Percentiles rank a stretch among this genome's conserved stretches.
phyloP scores from a whole-genome alignment of 768 basidiomycete species.

The Mycena chlorophos region DNA sequence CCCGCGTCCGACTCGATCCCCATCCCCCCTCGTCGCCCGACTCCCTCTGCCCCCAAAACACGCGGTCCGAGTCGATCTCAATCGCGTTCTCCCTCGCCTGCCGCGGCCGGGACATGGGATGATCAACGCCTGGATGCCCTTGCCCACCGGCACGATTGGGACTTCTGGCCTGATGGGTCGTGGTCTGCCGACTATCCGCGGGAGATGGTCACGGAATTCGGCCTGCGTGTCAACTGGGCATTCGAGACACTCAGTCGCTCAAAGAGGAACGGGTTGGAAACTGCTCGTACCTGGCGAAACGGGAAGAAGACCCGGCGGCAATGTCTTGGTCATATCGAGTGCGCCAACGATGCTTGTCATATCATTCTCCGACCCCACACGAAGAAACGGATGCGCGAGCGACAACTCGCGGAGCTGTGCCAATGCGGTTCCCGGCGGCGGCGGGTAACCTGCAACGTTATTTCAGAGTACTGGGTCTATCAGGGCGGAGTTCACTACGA shows the following conservation, averaged over 20 bases:
- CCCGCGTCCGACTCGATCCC: too few species aligned
- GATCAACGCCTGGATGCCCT: not conserved
- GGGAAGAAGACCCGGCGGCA: not conserved
- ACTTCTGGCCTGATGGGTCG: not conserved
- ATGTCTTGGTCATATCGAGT: not conserved
- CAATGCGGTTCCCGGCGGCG: not conserved
- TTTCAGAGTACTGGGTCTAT: not conserved
- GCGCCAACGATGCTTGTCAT: not conserved
- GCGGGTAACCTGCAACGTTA: not conserved
- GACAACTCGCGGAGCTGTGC: not conserved
- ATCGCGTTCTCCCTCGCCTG: too few species aligned
- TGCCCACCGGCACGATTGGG: not conserved
- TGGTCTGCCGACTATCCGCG: not conserved
- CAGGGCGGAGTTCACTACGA: not conserved
- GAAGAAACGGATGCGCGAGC: not conserved
- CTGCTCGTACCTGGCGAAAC: not conserved
- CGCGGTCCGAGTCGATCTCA: too few species aligned
- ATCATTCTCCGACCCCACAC: not conserved
- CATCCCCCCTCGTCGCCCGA: too few species aligned
- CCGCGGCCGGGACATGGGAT: not conserved
- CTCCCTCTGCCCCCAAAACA: too few species aligned
- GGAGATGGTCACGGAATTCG: not conserved
- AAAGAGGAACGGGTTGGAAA: not conserved
- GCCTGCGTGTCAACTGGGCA: not conserved
- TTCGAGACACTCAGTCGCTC: not conserved